phyloP scores from a whole-genome alignment of 1,284 basidiomycete species.

The Schizophyllum amplum region DNA sequence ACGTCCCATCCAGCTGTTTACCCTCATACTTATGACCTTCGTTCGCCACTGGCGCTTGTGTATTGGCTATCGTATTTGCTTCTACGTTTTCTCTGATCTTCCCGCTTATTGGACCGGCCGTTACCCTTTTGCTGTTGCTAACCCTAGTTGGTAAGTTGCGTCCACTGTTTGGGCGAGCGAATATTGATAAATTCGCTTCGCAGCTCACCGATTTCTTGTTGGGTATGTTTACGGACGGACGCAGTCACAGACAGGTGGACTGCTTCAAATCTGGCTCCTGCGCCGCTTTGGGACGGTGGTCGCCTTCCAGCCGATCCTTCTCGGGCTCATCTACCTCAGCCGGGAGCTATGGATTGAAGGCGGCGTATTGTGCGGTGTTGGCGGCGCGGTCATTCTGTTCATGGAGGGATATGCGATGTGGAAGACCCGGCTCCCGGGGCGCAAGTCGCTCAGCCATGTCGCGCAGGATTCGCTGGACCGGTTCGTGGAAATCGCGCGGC shows the following conservation, averaged over 20 bases:
- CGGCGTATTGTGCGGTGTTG: conserved; percentile 49
- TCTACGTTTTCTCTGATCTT: conserved; percentile 67
- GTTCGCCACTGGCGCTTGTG: conserved; percentile 54
- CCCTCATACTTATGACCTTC: conserved; percentile 66
- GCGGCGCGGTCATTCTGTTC: conserved; percentile 42
- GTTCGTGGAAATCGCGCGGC: conserved; percentile 37
- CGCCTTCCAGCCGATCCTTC: conserved; percentile 62
- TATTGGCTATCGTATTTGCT: conserved; percentile 64
- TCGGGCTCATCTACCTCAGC: conserved; percentile 65
- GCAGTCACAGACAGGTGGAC: conserved; percentile 62
- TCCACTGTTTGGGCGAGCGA: background rate
- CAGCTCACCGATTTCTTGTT: conserved; percentile 68
- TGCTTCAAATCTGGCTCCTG: conserved; percentile 67
- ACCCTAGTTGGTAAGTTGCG: conserved; percentile 55
- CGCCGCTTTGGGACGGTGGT: conserved; percentile 59
- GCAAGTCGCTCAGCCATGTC: conserved; percentile 41
- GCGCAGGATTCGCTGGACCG: conserved; percentile 49
- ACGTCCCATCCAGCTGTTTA: conserved; percentile 52
- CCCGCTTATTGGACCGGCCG: conserved; percentile 67
- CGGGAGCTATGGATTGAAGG: conserved; percentile 65
- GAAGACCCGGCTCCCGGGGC: conserved; percentile 42
- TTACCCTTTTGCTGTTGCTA: conserved; percentile 56
- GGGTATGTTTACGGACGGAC: conserved; percentile 69
- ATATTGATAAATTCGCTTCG: conserved; percentile 1
- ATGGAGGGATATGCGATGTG: conserved; percentile 48